phyloP scores from a whole-genome alignment of 2,329 filamentous ascomycete species.

The Blastomyces parvus region DNA sequence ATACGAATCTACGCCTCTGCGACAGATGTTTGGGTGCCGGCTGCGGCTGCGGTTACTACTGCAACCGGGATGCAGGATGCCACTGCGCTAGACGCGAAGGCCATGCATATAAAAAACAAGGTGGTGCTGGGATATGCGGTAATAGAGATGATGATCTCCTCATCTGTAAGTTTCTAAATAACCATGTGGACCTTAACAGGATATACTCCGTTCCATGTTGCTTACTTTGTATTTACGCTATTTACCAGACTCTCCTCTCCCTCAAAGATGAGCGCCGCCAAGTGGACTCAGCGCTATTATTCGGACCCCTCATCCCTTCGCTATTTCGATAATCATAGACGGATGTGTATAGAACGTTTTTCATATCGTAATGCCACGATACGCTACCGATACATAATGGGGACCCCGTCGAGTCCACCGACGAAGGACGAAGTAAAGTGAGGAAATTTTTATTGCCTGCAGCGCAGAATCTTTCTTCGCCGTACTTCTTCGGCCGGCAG shows the following conservation, averaged over 20 bases:
- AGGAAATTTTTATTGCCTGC: slow-evolving; percentile 1
- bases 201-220: neutral
- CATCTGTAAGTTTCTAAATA: slow-evolving; percentile 53
- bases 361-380: neutral
- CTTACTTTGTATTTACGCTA: neutral
- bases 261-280: slow-evolving; percentile 32
- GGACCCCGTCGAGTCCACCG: neutral
- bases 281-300: slow-evolving; percentile 12
- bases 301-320: neutral
- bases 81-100: slow-evolving; percentile 20
- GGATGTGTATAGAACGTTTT: too few relatives aligned
- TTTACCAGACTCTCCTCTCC: slow-evolving; percentile 25
- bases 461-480: neutral
- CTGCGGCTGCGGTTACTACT: slow-evolving; percentile 11
- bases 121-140: slow-evolving; percentile 79
- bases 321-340: neutral
- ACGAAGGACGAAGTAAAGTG: neutral
- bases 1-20: slow-evolving; percentile 32
- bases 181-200: neutral
- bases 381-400: neutral
- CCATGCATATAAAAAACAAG: slow-evolving; percentile 69
- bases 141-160: slow-evolving; percentile 74
- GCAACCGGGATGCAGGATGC: slow-evolving; percentile 14
- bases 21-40: slow-evolving; percentile 19
- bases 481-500: neutral